Conservation (phyloP, 1,139 yeast species). For the Cylindricascospora bacillispora region DNA sequence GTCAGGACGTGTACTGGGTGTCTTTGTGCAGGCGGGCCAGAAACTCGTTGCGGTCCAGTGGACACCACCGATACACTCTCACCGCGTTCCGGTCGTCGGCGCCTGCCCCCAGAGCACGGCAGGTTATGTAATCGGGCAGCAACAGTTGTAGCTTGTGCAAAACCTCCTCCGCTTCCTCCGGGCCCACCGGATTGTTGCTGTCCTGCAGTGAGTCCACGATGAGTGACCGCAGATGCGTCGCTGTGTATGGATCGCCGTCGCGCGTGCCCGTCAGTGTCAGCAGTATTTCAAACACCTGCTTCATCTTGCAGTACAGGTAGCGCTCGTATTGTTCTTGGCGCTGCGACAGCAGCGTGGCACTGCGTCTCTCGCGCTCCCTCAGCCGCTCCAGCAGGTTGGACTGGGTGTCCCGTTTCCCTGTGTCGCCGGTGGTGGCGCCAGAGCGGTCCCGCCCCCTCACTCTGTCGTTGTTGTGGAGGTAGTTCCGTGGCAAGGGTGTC, state of each 20-base stretch:
- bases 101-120: slow-evolving; percentile 17
- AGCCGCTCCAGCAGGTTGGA: slow-evolving; percentile 16
- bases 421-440: not conserved
- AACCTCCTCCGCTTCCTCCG: slow-evolving; percentile 24
- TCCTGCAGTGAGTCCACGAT: slow-evolving; percentile 25
- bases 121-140: slow-evolving; percentile 10
- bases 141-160: slow-evolving; percentile 14
- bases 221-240: slow-evolving; percentile 19
- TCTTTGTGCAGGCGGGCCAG: not conserved
- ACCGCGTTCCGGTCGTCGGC: too few relatives aligned
- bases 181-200: slow-evolving; percentile 24
- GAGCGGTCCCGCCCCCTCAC: too few relatives aligned
- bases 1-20: too few relatives aligned
- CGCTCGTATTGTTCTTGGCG: slow-evolving; percentile 28
- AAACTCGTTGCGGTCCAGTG: slow-evolving; percentile 8
- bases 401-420: slow-evolving; percentile 10
- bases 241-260: slow-evolving; percentile 24
- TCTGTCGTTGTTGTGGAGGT: slow-evolving; percentile 9
- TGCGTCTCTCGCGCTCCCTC: slow-evolving; percentile 19
- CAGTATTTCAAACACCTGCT: slow-evolving; percentile 26
- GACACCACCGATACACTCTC: slow-evolving; percentile 21
- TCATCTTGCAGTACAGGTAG: slow-evolving; percentile 33
- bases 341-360: slow-evolving; percentile 17
- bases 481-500: too few relatives aligned
- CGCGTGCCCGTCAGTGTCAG: slow-evolving; percentile 15